Conservation (phyloP, 2,329 filamentous ascomycete genomes). For the Scytalidium lignicola region DNA sequence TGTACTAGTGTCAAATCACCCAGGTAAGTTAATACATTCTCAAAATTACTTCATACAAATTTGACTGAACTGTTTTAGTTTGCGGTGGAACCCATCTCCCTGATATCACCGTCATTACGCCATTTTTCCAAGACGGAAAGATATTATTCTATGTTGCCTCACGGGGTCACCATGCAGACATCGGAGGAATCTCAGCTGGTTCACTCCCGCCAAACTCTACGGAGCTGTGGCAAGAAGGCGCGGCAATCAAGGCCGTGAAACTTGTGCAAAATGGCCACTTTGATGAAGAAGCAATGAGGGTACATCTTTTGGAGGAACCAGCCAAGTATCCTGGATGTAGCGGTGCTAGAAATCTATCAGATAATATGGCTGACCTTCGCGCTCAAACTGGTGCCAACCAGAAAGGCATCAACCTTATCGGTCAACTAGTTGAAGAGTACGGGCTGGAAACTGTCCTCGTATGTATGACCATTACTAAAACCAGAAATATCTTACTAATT, state of each 20-base stretch:
- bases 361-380: conserved; percentile 79
- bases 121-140: conserved; percentile 58
- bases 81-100: conserved; percentile 77
- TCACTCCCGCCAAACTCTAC: conserved; percentile 74
- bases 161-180: conserved; percentile 76
- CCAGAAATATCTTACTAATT: too few species aligned
- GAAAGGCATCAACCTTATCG: conserved; percentile 72
- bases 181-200: conserved; percentile 74
- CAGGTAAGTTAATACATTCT: conserved; percentile 25
- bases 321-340: conserved; percentile 67
- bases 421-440: conserved; percentile 67
- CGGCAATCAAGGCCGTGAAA: conserved; percentile 57
- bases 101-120: conserved; percentile 75
- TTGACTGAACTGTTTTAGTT: conserved; percentile 44
- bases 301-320: conserved; percentile 65
- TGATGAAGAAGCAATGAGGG: conserved; percentile 66
- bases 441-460: conserved; percentile 68
- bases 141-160: conserved; percentile 81
- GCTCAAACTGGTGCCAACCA: conserved; percentile 80
- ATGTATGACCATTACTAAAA: conserved; percentile 67
- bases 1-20: conserved; percentile 76
- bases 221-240: conserved; percentile 58
- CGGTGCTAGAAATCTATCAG: conserved; percentile 68
- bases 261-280: conserved; percentile 70
- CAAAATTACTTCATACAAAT: too few species aligned